Percentiles rank a stretch among this genome's conserved stretches.
These are phyloP conservation scores for Astrocystis sublimbata DNA, from an alignment of 495 filamentous ascomycete species.

Conservation along the genomic window DNA sequence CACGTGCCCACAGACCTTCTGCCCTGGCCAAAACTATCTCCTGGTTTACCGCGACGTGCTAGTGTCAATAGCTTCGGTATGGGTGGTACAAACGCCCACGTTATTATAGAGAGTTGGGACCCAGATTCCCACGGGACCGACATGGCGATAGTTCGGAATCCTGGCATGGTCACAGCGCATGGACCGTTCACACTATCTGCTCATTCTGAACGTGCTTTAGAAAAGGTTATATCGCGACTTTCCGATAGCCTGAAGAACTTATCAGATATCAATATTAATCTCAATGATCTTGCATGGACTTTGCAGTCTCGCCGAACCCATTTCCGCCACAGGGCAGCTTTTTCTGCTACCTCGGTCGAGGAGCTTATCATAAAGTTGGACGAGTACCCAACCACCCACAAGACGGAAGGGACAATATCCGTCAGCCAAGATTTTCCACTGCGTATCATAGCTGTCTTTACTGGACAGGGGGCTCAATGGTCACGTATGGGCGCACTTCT, in stretches of 20 bases:
- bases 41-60: conserved; percentile 35
- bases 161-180: too few relatives aligned
- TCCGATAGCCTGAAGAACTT: neutral
- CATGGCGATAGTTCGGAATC: too few relatives aligned
- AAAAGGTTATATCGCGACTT: too few relatives aligned
- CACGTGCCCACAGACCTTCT: conserved; percentile 23
- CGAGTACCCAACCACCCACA: neutral
- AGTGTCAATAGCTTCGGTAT: conserved; percentile 66
- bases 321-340: neutral
- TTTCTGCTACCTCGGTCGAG: neutral
- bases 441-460: conserved; percentile 54
- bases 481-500: conserved; percentile 62
- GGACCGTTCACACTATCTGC: neutral
- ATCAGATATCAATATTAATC: neutral
- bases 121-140: too few relatives aligned
- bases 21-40: neutral
- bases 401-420: too few relatives aligned
- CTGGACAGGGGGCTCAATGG: conserved; percentile 74
- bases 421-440: too few relatives aligned
- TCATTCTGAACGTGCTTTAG: neutral
- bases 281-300: neutral
- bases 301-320: neutral
- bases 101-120: neutral
- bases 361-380: neutral
- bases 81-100: conserved; percentile 43